Conservation (phyloP, 805 yeast species). For the Candida pseudoglaebosa region DNA sequence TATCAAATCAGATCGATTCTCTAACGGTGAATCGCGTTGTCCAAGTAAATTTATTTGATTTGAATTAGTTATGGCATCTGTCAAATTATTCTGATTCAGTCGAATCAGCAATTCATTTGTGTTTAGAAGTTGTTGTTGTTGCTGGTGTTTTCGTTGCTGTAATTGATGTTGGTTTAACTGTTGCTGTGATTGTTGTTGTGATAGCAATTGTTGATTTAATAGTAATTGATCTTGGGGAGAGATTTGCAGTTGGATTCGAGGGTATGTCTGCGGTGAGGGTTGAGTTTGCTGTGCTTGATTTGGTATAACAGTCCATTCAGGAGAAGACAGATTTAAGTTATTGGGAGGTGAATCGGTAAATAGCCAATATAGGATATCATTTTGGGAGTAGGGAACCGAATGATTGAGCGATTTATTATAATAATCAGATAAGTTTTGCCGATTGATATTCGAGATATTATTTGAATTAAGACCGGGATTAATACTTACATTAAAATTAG, state of each 20-base stretch:
- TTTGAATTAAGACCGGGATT: too few relatives aligned
- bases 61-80: background rate
- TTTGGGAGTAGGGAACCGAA: conserved; percentile 26
- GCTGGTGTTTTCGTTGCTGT: conserved; percentile 5
- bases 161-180: conserved; percentile 1
- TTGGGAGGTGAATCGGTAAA: conserved; percentile 27
- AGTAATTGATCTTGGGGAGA: background rate
- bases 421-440: conserved; percentile 1
- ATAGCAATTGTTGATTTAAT: background rate
- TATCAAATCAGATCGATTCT: background rate
- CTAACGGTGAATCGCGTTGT: background rate
- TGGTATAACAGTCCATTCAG: background rate
- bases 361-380: conserved; percentile 38
- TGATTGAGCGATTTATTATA: conserved; percentile 3
- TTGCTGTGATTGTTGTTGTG: background rate
- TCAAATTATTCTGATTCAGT: background rate
- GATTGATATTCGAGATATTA: too few relatives aligned
- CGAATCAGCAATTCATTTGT: background rate
- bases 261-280: background rate
- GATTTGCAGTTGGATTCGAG: conserved; percentile 1
- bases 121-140: background rate
- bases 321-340: conserved; percentile 1
- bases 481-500: too few relatives aligned
- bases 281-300: conserved; percentile 3
- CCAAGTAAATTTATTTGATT: background rate